These are phyloP conservation scores for Metschnikowia bowlesiae DNA, from an alignment of 805 yeast genomes.

Conservation along the genomic window DNA sequence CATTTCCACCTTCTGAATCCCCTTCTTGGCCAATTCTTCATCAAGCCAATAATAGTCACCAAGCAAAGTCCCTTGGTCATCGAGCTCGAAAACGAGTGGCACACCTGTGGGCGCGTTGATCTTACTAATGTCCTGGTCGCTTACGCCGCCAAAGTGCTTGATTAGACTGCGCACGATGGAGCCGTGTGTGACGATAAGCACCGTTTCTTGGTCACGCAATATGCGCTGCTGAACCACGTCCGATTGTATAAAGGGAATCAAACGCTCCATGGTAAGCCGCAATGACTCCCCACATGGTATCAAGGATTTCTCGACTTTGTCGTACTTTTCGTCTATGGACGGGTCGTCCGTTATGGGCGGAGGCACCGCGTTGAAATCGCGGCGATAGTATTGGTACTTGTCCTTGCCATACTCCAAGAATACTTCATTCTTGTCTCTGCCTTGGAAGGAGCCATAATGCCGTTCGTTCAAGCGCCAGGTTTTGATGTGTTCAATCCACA, in stretches of 20 bases:
- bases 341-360: constrained; percentile 29
- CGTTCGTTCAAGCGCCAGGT: constrained; percentile 43
- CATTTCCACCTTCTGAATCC: constrained; percentile 26
- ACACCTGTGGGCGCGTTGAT: constrained; percentile 44
- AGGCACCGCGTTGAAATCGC: constrained; percentile 36
- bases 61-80: constrained; percentile 25
- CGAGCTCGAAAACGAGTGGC: constrained; percentile 40
- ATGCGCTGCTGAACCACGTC: constrained; percentile 26
- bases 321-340: constrained; percentile 35
- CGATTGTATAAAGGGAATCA: constrained; percentile 33
- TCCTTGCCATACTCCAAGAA: constrained; percentile 33
- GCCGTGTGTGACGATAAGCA: constrained; percentile 41
- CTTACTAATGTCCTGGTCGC: constrained; percentile 35
- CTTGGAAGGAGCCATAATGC: constrained; percentile 42
- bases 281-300: constrained; percentile 39
- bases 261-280: constrained; percentile 35
- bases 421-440: constrained; percentile 34
- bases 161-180: constrained; percentile 39
- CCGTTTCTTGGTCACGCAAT: constrained; percentile 24
- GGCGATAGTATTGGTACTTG: constrained; percentile 35
- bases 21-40: constrained; percentile 34
- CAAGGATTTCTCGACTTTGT: constrained; percentile 18
- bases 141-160: constrained; percentile 32
- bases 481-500: constrained; percentile 36
- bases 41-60: constrained; percentile 37